phyloP scores from a whole-genome alignment of 1,139 yeast genomes.

The Taiozyma sp. region DNA sequence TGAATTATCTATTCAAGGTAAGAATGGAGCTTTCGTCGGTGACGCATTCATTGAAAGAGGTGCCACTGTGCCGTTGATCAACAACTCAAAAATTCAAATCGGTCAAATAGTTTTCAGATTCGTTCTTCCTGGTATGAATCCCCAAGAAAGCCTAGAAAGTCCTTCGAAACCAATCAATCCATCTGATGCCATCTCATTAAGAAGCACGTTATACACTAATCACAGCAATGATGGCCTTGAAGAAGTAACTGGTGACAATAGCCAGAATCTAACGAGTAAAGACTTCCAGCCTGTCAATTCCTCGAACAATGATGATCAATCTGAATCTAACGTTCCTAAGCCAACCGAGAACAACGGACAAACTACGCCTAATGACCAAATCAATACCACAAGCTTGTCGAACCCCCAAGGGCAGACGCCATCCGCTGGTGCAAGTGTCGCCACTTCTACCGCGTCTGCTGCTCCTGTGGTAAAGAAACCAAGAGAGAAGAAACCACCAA shows the following conservation, averaged over 20 bases:
- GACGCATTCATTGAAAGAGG: conserved; percentile 86
- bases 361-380: neutral
- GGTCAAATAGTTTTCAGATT: conserved; percentile 89
- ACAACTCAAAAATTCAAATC: conserved; percentile 83
- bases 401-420: neutral
- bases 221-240: conserved; percentile 9
- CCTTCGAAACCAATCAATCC: conserved; percentile 25
- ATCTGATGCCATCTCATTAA: conserved; percentile 23
- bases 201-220: conserved; percentile 21
- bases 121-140: conserved; percentile 55
- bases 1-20: conserved; percentile 84
- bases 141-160: conserved; percentile 19
- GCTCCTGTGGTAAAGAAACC: conserved; percentile 19
- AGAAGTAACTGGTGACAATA: conserved; percentile 10
- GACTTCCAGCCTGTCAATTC: conserved; percentile 20
- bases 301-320: neutral
- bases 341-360: neutral
- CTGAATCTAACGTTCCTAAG: neutral
- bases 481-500: conserved; percentile 39
- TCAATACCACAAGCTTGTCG: neutral
- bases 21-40: conserved; percentile 95
- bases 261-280: conserved; percentile 16
- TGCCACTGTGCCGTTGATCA: conserved; percentile 77
- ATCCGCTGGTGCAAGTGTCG: neutral
- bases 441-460: neutral